These are phyloP conservation scores for Abelmoschus esculentus DNA, from an alignment of 345 rosid genomes.

Conservation along the genomic window DNA sequence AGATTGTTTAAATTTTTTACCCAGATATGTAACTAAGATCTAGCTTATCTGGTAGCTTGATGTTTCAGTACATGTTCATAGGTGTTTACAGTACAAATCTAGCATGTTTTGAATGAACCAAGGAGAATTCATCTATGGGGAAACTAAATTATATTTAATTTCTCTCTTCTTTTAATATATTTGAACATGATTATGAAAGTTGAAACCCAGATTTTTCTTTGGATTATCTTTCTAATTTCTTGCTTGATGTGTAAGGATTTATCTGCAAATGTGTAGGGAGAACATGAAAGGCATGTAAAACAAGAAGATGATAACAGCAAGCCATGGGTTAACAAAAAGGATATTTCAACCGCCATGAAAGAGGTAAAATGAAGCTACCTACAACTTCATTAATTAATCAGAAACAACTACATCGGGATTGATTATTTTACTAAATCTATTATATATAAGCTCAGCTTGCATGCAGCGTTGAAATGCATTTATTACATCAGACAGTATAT, in stretches of 20 bases:
- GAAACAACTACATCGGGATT: not conserved
- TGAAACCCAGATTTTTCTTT: not conserved
- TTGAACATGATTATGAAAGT: not conserved
- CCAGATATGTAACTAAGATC: too few species aligned
- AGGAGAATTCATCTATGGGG: not conserved
- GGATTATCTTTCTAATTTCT: not conserved
- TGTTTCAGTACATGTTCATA: not conserved
- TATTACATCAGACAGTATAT: not conserved
- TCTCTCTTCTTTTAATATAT: not conserved
- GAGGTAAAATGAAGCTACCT: not conserved
- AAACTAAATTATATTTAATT: not conserved
- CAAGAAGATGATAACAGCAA: too few species aligned
- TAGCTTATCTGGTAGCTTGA: not conserved
- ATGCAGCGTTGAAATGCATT: not conserved
- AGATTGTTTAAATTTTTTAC: too few species aligned
- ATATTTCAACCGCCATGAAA: not conserved
- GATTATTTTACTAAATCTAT: not conserved
- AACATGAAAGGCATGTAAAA: too few species aligned
- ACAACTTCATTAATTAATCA: not conserved
- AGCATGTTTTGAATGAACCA: not conserved
- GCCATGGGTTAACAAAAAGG: not conserved
- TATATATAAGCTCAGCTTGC: not conserved
- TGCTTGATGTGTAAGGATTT: not conserved
- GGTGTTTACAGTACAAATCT: not conserved
- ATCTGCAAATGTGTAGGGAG: not conserved